phyloP scores from a whole-genome alignment of 1,139 yeast genomes.

The Geotrichum klebahnii region DNA sequence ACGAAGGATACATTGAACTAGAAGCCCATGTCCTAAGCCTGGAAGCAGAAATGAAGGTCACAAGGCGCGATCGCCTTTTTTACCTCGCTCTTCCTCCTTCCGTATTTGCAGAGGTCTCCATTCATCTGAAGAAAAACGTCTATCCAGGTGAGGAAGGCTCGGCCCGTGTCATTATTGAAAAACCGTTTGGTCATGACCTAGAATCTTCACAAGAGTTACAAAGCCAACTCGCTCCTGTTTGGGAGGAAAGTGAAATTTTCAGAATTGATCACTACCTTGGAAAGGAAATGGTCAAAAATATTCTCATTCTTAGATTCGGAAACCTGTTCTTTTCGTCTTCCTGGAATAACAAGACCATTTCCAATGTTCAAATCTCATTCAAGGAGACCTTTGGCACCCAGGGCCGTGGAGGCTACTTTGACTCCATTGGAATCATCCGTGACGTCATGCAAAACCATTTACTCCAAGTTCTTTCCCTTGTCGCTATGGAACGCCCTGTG shows the following conservation, averaged over 20 bases:
- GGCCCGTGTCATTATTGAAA: slow-evolving; percentile 85
- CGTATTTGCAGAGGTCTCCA: slow-evolving; percentile 76
- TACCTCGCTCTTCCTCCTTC: slow-evolving; percentile 95
- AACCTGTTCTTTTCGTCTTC: slow-evolving; percentile 78
- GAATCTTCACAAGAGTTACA: slow-evolving; percentile 74
- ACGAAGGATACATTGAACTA: slow-evolving; percentile 64
- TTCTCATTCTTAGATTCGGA: slow-evolving; percentile 83
- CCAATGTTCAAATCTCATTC: slow-evolving; percentile 79
- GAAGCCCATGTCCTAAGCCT: slow-evolving; percentile 53
- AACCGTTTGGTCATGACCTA: slow-evolving; percentile 95
- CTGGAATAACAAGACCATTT: slow-evolving; percentile 79
- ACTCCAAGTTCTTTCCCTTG: slow-evolving; percentile 81
- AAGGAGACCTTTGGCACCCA: slow-evolving; percentile 97
- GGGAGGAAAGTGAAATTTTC: slow-evolving; percentile 85
- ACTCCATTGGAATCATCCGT: slow-evolving; percentile 88
- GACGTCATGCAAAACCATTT: slow-evolving; percentile 98
- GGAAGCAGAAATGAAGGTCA: slow-evolving; percentile 47
- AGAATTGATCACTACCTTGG: slow-evolving; percentile 97
- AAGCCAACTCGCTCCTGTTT: slow-evolving; percentile 71
- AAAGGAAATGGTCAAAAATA: slow-evolving; percentile 94
- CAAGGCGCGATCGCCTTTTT: slow-evolving; percentile 59
- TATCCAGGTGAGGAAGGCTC: slow-evolving; percentile 61
- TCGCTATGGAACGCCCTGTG: slow-evolving; percentile 96
- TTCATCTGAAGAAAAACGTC: slow-evolving; percentile 61
- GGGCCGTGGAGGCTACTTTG: slow-evolving; percentile 98